phyloP scores from a whole-genome alignment of 2,329 filamentous ascomycete species.

The Fusarium sp. region DNA sequence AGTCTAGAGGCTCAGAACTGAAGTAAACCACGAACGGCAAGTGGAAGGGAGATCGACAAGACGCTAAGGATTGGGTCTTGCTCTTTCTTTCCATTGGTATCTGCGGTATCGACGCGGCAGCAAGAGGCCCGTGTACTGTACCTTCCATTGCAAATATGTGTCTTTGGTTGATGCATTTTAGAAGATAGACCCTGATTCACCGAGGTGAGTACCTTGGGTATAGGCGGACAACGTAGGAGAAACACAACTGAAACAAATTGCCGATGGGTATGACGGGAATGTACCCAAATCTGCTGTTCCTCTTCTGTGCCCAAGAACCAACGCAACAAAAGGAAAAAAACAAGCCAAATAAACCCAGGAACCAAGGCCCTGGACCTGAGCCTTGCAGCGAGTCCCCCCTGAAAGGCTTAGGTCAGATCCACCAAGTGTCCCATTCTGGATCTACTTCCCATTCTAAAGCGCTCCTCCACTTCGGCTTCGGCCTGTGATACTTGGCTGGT shows the following conservation, averaged over 20 bases:
- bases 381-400: constrained; percentile 14
- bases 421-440: constrained; percentile 19
- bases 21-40: constrained; percentile 30
- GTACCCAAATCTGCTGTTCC: constrained; percentile 13
- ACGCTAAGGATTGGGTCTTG: constrained; percentile 40
- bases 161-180: constrained; percentile 16
- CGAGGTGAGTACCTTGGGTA: background rate
- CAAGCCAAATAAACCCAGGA: background rate
- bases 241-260: constrained; percentile 29
- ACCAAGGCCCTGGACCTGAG: constrained; percentile 19
- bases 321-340: background rate
- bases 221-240: background rate
- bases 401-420: constrained; percentile 8
- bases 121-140: constrained; percentile 22
- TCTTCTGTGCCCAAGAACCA: constrained; percentile 7
- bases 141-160: background rate
- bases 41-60: constrained; percentile 38
- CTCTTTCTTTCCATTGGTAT: constrained; percentile 33
- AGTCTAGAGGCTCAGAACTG: background rate
- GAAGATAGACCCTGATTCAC: constrained; percentile 22
- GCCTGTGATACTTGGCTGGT: constrained; percentile 9
- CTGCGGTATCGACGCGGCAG: constrained; percentile 18
- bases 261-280: constrained; percentile 9
- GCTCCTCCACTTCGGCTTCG: background rate
- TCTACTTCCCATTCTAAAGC: constrained; percentile 13